Base-by-base conservation (phyloP, 2,329 filamentous ascomycete genomes). In the Ophiostoma perfectum region DNA sequence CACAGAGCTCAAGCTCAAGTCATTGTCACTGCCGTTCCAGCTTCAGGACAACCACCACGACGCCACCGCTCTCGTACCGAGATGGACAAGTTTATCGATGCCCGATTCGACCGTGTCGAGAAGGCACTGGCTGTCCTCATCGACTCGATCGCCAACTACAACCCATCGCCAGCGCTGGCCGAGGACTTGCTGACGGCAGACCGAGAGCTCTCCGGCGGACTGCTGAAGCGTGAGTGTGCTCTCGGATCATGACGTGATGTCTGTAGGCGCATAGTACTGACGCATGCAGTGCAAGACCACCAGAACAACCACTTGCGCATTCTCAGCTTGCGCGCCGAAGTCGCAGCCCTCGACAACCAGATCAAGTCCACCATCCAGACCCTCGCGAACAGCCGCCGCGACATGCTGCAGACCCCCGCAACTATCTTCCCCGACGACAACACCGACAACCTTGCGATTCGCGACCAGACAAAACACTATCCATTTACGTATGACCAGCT, bases 71-170 rank as follows among this genome's bases (percentile, higher is more conserved):
- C 4, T 8, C 8, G 41, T 5, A 16, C 44, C 45, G 42, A 38
- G 49, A 91, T 91, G 88, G 85, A 91, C 72, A 82, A 82, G 64
- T 79, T 83, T 65, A 82, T 91, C 6, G 86, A 90, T 71, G 76
- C 75, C 63, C 86, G 84, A 73, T 89, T 91, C 70, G 86, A 89
- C 75, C 85, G 86, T 65, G 80, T 91, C 42, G 88, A 90, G 73
- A 86, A 84, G 74, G 86, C 87, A 0, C 81, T 96, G 27, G 83
- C 85, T 12, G 86, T 81, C 41, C 81, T 96, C 45, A 88, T 93
- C 73, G 90, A 93, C 76, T 93, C 91, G 0, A 90, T 96, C 71
- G 84, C 90, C 5, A 90, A 92, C 72, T 94, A 93, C 78, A 92
- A 93, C 74, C 91, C 92, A 0, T 91, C 89, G 6, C 80, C 85